Evolutionary conservation across 2,329 filamentous ascomycete genomes (phyloP), one percentile per base, ranked within the genome.

Genomic region (Microascus cirrosus): DNA sequence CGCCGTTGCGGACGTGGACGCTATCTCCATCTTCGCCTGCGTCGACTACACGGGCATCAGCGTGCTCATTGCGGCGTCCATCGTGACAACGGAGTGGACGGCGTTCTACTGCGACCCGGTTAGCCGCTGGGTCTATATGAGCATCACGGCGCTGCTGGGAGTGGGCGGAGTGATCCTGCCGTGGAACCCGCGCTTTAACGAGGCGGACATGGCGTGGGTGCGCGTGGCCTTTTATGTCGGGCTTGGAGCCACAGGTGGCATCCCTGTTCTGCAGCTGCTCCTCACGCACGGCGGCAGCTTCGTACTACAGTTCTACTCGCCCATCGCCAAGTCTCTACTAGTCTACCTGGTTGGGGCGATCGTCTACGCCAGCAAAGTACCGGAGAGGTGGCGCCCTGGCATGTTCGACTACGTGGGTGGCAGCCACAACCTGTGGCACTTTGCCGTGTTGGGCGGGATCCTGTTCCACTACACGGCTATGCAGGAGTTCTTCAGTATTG

Each of bases 1-100:
- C 75, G 90, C 90, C 65, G 95, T 97, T 58, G 91, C 93, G 20
- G 89, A 95, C 64, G 86, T 95, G 66, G 83, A 85, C 22, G 82
- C 95, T 50, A 87, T 99, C 74, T 94, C 95, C 69, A 87, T 91
- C 61, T 97, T 99, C 67, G 94, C 94, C 20, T 99, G 94, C 70
- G 91, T 99, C 60, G 94, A 99, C 71, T 99, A 99, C 73, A 97
- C 94, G 0, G 94, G 94, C 58, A 99, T 99, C 64, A 96, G 92
- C 1, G 78, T 99, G 55, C 82, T 99, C 28, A 94, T 99, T 56
- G 90, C 94, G 2, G 91, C 94, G 11, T 95, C 90, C 59, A 99
- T 99, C 74, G 90, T 97, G 82, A 96, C 94, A 2, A 96, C 91
- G 39, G 94, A 99, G 70, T 99, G 97, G 75, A 96, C 94, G 0